Conservation (phyloP, 2,329 filamentous ascomycete genomes). For the Aschersonia sp. region DNA sequence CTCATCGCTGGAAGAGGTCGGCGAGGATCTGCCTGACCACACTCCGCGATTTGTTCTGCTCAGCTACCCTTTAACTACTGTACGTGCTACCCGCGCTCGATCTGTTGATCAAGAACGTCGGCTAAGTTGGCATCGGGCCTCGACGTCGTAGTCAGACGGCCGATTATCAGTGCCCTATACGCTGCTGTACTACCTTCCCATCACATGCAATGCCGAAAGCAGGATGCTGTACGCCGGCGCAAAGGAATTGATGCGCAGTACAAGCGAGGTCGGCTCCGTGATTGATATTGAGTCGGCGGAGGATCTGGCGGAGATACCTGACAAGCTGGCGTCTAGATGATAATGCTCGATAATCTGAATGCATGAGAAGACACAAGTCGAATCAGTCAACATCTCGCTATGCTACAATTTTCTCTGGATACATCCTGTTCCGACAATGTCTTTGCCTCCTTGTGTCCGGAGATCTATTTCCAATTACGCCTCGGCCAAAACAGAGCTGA, state of each 20-base stretch:
- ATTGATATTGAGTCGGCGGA: slow-evolving; percentile 73
- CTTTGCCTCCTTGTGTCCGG: no score
- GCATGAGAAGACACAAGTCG: neutral
- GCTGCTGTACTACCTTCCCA: slow-evolving; percentile 85
- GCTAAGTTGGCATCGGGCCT: neutral
- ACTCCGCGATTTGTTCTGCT: slow-evolving; percentile 80
- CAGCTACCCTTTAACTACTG: slow-evolving; percentile 80
- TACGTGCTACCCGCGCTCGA: slow-evolving; percentile 23
- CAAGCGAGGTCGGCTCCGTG: slow-evolving; percentile 75
- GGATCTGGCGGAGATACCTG: slow-evolving; percentile 70
- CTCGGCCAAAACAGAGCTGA: slow-evolving; percentile 35
- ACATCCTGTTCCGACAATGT: no score
- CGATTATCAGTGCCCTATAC: slow-evolving; percentile 85
- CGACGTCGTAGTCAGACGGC: slow-evolving; percentile 50
- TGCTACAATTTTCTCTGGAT: neutral
- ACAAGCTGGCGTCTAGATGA: slow-evolving; percentile 32
- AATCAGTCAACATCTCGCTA: slow-evolving; percentile 1
- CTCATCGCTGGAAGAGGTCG: slow-evolving; percentile 64
- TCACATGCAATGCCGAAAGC: slow-evolving; percentile 74
- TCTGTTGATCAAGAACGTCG: neutral
- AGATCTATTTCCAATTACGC: slow-evolving; percentile 12
- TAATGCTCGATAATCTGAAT: no score
- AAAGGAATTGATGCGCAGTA: slow-evolving; percentile 90
- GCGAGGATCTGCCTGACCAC: slow-evolving; percentile 84
- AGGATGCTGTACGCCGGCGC: slow-evolving; percentile 93